Evolutionary conservation across 1,284 basidiomycete species (phyloP).

Genomic region (Stygiomarasmius scandens): DNA sequence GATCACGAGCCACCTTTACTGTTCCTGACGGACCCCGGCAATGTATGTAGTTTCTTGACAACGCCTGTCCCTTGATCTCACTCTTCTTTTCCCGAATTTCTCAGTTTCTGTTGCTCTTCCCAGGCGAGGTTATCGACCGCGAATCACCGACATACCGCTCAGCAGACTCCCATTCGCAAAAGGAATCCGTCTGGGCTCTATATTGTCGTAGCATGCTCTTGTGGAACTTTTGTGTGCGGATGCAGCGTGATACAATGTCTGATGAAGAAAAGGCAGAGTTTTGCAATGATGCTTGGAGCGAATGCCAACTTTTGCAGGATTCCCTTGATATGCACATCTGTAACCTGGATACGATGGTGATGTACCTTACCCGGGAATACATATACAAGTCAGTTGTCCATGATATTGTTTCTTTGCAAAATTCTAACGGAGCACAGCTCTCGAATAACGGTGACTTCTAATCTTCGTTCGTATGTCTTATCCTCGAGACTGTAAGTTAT

Average conservation of each 20-base stretch:
- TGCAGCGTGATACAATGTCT: conserved; percentile 42
- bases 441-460: conserved; percentile 66
- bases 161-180: conserved; percentile 49
- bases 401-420: conserved; percentile 16
- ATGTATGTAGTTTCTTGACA: conserved; percentile 47
- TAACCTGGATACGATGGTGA: conserved; percentile 63
- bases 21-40: conserved; percentile 61
- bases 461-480: conserved; percentile 61
- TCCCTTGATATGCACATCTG: conserved; percentile 68
- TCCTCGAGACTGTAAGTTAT: conserved; percentile 26
- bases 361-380: conserved; percentile 72
- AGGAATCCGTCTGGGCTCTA: conserved; percentile 77
- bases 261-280: conserved; percentile 56
- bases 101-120: conserved; percentile 42
- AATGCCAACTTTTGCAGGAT: conserved; percentile 65
- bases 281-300: conserved; percentile 60
- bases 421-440: conserved; percentile 43
- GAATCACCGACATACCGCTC: conserved; percentile 40
- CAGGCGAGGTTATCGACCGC: conserved; percentile 61
- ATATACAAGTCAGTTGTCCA: conserved; percentile 65
- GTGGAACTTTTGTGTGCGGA: conserved; percentile 67
- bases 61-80: too few species aligned
- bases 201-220: conserved; percentile 79
- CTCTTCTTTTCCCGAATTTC: too few species aligned
- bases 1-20: conserved; percentile 57